phyloP scores from a whole-genome alignment of 495 filamentous ascomycete genomes.

The Hypoxylon subgilvum region DNA sequence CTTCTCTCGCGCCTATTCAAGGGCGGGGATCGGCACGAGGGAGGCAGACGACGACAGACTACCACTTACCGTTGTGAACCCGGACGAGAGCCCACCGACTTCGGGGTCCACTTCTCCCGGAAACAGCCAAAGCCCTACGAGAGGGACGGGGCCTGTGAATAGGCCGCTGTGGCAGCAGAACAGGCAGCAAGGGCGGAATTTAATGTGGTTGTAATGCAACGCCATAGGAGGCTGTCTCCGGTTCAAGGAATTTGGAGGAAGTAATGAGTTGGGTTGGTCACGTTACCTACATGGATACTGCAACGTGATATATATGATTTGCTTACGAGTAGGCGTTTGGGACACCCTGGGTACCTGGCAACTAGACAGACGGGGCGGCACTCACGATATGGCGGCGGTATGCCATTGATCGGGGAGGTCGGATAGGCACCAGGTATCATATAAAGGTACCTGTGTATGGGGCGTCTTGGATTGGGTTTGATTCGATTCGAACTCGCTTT shows the following conservation, averaged over 20 bases:
- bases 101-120: conserved; percentile 14
- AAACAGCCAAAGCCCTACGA: conserved; percentile 12
- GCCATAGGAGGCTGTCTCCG: too few relatives aligned
- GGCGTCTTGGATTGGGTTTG: conserved; percentile 12
- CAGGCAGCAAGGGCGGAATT: conserved; percentile 51
- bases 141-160: conserved; percentile 9
- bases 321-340: not conserved
- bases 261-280: too few relatives aligned
- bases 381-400: too few relatives aligned
- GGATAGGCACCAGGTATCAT: not conserved
- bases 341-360: too few relatives aligned
- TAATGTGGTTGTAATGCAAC: conserved; percentile 58
- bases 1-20: conserved; percentile 49
- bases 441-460: not conserved
- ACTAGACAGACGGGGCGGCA: not conserved
- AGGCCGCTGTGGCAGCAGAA: conserved; percentile 58
- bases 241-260: too few relatives aligned
- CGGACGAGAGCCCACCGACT: conserved; percentile 14
- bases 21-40: conserved; percentile 50
- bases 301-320: not conserved
- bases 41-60: conserved; percentile 37
- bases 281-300: not conserved
- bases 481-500: not conserved
- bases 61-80: conserved; percentile 28
- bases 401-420: too few relatives aligned